These are phyloP conservation scores for Phytopythium cucurbitacearum DNA, from an alignment of 352 stramenopile genomes.

Conservation along the genomic window DNA sequence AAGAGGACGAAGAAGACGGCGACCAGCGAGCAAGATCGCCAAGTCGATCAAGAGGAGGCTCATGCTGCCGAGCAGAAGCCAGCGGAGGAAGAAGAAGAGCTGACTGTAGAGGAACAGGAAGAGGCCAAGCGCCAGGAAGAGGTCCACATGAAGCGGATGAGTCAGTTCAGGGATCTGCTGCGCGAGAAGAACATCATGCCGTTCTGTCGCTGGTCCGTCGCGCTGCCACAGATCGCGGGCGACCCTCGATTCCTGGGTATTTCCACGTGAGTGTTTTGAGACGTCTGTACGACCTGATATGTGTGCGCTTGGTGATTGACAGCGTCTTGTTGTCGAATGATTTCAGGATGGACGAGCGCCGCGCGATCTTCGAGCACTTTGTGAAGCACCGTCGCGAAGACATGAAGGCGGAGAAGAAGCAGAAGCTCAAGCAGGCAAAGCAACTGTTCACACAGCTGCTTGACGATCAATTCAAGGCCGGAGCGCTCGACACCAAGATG, in stretches of 20 bases:
- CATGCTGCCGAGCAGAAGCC: background rate
- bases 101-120: slow-evolving; percentile 32
- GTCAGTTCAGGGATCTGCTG: slow-evolving; percentile 68
- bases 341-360: slow-evolving; percentile 71
- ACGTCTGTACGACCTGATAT: background rate
- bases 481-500: slow-evolving; percentile 40
- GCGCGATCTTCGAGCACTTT: slow-evolving; percentile 79
- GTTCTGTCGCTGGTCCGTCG: slow-evolving; percentile 78
- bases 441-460: slow-evolving; percentile 43
- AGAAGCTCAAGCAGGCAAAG: slow-evolving; percentile 60
- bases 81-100: slow-evolving; percentile 13
- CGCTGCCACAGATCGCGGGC: slow-evolving; percentile 63
- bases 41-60: slow-evolving; percentile 10
- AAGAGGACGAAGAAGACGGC: slow-evolving; percentile 9
- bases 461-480: slow-evolving; percentile 34
- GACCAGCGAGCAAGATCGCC: slow-evolving; percentile 7
- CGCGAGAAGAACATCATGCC: slow-evolving; percentile 85
- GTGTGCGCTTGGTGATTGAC: background rate
- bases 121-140: slow-evolving; percentile 20
- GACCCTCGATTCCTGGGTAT: slow-evolving; percentile 72
- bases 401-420: slow-evolving; percentile 73
- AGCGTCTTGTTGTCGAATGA: slow-evolving; percentile 6
- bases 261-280: slow-evolving; percentile 24
- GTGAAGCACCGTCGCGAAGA: slow-evolving; percentile 68
- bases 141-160: slow-evolving; percentile 41